phyloP scores from a whole-genome alignment of 108 stramenopile genomes.

The Halocafeteria seosinensis region DNA sequence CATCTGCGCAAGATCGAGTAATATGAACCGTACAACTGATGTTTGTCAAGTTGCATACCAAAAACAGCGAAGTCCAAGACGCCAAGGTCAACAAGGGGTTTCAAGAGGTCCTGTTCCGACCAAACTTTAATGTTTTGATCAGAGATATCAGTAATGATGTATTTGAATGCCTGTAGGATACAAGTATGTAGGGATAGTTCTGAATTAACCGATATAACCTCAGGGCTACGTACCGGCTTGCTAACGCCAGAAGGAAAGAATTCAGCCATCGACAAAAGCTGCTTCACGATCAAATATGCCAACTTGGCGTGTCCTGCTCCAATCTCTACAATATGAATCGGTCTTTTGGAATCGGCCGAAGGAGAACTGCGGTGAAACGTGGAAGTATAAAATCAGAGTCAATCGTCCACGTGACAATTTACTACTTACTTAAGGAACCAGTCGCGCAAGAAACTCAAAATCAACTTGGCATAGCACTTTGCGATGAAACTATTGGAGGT shows the following conservation, averaged over 20 bases:
- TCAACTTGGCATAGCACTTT: slow-evolving; percentile 32
- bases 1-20: slow-evolving; percentile 16
- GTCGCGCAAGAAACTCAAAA: slow-evolving; percentile 32
- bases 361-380: neutral
- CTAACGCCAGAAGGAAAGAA: neutral
- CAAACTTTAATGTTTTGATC: slow-evolving; percentile 9
- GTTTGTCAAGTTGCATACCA: slow-evolving; percentile 3
- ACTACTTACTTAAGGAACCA: slow-evolving; percentile 10
- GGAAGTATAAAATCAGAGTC: neutral
- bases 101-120: neutral
- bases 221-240: no score
- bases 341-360: neutral
- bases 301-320: slow-evolving; percentile 21
- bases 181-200: no score
- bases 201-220: no score
- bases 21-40: slow-evolving; percentile 1
- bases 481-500: slow-evolving; percentile 54
- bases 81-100: neutral
- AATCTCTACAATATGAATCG: slow-evolving; percentile 21
- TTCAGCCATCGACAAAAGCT: slow-evolving; percentile 17
- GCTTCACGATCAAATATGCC: slow-evolving; percentile 20
- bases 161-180: neutral
- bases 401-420: neutral
- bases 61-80: slow-evolving; percentile 20
- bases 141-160: slow-evolving; percentile 13